Percentiles rank a stretch among this genome's conserved stretches.
phyloP scores from a whole-genome alignment of 2,329 filamentous ascomycete genomes.

The Scedosporium dehoogii region DNA sequence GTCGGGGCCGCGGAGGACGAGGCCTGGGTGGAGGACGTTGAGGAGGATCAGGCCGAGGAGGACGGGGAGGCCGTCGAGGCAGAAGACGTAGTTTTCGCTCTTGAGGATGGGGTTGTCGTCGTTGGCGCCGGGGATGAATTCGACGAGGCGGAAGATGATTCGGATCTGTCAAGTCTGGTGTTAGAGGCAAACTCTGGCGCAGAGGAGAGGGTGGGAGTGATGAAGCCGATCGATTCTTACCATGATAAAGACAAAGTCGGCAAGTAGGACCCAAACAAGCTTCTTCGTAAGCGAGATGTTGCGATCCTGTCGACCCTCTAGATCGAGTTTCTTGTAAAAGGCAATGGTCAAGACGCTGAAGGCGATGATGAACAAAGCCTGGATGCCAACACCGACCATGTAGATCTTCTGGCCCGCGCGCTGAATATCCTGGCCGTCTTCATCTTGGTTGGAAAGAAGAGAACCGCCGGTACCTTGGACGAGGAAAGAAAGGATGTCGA shows the following conservation, averaged over 20 bases:
- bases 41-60: slow-evolving; percentile 30
- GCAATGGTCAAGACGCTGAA: slow-evolving; percentile 24
- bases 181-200: not conserved
- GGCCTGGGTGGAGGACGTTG: slow-evolving; percentile 35
- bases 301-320: slow-evolving; percentile 11
- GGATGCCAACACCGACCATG: slow-evolving; percentile 25
- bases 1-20: slow-evolving; percentile 28
- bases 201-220: not conserved
- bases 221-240: slow-evolving; percentile 15
- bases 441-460: slow-evolving; percentile 21
- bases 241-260: slow-evolving; percentile 24
- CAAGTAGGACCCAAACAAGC: slow-evolving; percentile 23
- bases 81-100: slow-evolving; percentile 42
- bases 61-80: slow-evolving; percentile 46
- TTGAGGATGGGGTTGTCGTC: slow-evolving; percentile 32
- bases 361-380: slow-evolving; percentile 26
- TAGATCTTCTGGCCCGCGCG: slow-evolving; percentile 27
- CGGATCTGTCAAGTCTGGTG: slow-evolving; percentile 29
- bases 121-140: slow-evolving; percentile 39
- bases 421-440: slow-evolving; percentile 15
- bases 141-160: slow-evolving; percentile 50
- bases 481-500: slow-evolving; percentile 37
- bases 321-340: slow-evolving; percentile 22
- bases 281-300: slow-evolving; percentile 20
- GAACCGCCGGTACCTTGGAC: slow-evolving; percentile 30